Evolutionary conservation across 139 green algal genomes (phyloP), one percentile per base, ranked within the genome.

Genomic region (Asterochloris erici): DNA sequence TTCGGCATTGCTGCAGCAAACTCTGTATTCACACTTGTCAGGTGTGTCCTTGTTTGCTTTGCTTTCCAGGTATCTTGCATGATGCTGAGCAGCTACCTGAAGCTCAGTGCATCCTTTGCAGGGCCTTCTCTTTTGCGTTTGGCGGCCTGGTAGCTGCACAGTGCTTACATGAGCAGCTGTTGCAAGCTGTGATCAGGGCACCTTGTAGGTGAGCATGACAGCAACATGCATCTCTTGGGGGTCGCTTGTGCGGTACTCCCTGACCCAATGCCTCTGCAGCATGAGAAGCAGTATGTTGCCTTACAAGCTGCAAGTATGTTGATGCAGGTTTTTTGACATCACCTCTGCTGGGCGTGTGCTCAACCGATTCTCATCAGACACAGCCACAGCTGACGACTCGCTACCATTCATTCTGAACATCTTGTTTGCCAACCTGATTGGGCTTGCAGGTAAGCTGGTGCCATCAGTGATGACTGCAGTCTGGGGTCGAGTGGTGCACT

Each of bases 371-470:
- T 95, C 92, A 0, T 95, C 92, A 0, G 95, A 98, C 84, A 85
- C 83, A 66, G 89, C 88, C n/a, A 91, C 84, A 9, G 86, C 94
- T 19, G 95, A 98, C 73, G 94, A 98, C 87, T 91, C 86, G 0
- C 88, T 98, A 62, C 95, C 95, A 21, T 98, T 98, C 89, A 96
- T 96, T 26, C 68, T 90, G 47, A 98, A 98, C 91, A 98, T 98
- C 74, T 81, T 97, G 23, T 86, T 98, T 66, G 94, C 95, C 29
- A 93, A 94, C 83, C 47, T 82, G 54, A 87, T 91, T 79, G 88
- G 87, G 63, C 86, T 98, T 73, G 63, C 78, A 0, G 94, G 38
- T 54, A 54, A 54, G 38, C 38, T 54, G 38, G 2, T 54, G 38
- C 38, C 38, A 54, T 54, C 38, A 54, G 38, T 54, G 38, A 54